phyloP scores from a whole-genome alignment of 345 rosid genomes.

The Abelmoschus esculentus region DNA sequence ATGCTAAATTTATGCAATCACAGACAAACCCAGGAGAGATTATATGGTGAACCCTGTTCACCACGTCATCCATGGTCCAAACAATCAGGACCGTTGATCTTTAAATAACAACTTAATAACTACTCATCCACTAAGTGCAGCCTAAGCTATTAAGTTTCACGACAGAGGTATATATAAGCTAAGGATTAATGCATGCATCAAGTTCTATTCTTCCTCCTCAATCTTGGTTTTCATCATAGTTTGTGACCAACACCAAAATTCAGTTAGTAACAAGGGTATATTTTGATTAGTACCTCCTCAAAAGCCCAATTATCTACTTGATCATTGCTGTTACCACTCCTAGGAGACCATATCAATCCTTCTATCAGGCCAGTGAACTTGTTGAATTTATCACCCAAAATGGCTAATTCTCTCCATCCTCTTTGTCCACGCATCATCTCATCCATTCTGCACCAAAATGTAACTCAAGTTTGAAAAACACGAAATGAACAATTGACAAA shows the following conservation, averaged over 20 bases:
- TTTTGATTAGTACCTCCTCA: conserved; percentile 51
- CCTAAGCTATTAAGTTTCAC: neutral
- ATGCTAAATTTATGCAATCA: neutral
- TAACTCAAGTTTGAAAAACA: conserved; percentile 13
- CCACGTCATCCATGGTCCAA: too few species aligned
- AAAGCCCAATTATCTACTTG: conserved; percentile 50
- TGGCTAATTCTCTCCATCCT: conserved; percentile 90
- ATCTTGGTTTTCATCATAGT: neutral
- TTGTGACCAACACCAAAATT: neutral
- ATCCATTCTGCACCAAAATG: conserved; percentile 57
- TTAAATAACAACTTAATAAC: too few species aligned
- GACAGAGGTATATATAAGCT: neutral
- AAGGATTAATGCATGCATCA: neutral
- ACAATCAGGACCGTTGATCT: too few species aligned
- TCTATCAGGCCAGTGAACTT: conserved; percentile 86
- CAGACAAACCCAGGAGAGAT: too few species aligned
- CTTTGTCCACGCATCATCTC: conserved; percentile 98
- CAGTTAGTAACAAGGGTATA: neutral
- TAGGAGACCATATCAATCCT: conserved; percentile 95
- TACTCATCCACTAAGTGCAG: too few species aligned
- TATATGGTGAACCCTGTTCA: too few species aligned
- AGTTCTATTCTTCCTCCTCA: neutral
- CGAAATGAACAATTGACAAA: neutral
- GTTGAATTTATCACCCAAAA: conserved; percentile 77
- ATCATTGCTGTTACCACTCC: conserved; percentile 37